A percentile compares a stretch with the other conserved stretches of the same genome.
phyloP scores from a whole-genome alignment of 2,329 filamentous ascomycete genomes.

The Xylaria sp. region DNA sequence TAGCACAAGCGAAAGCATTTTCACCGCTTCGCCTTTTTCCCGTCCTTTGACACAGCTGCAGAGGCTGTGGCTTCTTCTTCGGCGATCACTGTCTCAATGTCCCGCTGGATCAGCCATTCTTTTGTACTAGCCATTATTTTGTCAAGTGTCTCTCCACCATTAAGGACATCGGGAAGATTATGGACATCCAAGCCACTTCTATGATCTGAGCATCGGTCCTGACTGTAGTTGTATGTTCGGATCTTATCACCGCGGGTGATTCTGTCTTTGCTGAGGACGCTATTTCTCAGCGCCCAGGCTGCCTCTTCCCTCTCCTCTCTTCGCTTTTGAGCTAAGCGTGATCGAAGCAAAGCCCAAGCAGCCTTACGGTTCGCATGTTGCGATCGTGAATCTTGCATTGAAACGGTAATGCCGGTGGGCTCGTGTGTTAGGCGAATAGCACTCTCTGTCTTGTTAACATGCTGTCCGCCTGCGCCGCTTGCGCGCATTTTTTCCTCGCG shows the following conservation, averaged over 20 bases:
- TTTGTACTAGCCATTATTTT: constrained; percentile 81
- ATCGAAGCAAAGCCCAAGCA: constrained; percentile 87
- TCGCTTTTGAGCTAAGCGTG: constrained; percentile 81
- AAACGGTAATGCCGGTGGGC: constrained; percentile 86
- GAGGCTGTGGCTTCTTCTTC: constrained; percentile 67
- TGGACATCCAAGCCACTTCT: constrained; percentile 82
- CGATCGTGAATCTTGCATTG: constrained; percentile 92
- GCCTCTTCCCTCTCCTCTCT: constrained; percentile 88
- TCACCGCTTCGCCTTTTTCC: constrained; percentile 42
- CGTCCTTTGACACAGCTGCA: constrained; percentile 43
- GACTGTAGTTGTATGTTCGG: constrained; percentile 84
- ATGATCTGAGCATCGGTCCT: constrained; percentile 88
- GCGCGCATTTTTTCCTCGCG: constrained; percentile 90
- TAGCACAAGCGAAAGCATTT: constrained; percentile 7
- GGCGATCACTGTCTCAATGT: constrained; percentile 76
- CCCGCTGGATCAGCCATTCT: constrained; percentile 78
- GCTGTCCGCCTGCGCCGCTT: constrained; percentile 91
- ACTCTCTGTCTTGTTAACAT: constrained; percentile 98
- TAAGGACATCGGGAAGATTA: constrained; percentile 82
- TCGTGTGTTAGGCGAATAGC: constrained; percentile 92
- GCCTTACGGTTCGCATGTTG: constrained; percentile 89
- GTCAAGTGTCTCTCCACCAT: constrained; percentile 76
- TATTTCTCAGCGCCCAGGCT: constrained; percentile 77
- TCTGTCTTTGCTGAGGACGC: constrained; percentile 80
- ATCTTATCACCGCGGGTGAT: constrained; percentile 95